Conservation (phyloP, 768 basidiomycete species). For the Omphalotus guepiniiformis region DNA sequence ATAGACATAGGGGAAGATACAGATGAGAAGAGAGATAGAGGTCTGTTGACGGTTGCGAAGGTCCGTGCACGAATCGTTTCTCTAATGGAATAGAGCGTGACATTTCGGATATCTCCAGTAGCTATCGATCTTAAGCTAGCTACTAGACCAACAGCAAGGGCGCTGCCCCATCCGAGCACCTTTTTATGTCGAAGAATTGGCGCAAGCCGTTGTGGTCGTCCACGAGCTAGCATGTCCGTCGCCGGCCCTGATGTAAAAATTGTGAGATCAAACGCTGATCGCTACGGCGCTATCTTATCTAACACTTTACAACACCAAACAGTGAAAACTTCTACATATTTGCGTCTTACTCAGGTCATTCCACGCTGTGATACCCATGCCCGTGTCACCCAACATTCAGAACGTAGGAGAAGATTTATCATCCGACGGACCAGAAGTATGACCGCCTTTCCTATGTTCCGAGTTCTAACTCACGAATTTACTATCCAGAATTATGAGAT, state of each 20-base stretch:
- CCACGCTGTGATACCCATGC: too few relatives aligned
- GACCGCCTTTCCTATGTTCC: not conserved
- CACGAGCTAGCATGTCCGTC: conserved; percentile 4
- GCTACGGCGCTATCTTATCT: too few relatives aligned
- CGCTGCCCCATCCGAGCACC: conserved; percentile 24
- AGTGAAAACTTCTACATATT: too few relatives aligned
- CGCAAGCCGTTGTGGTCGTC: not conserved
- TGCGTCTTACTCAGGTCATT: too few relatives aligned
- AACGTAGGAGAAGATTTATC: too few relatives aligned
- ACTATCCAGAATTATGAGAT: conserved; percentile 36
- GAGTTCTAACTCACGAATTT: not conserved
- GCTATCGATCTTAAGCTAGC: conserved; percentile 33
- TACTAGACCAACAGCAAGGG: conserved; percentile 37
- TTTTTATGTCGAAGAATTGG: conserved; percentile 1
- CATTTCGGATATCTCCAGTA: conserved; percentile 13
- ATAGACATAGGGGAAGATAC: conserved; percentile 40
- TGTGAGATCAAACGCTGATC: too few relatives aligned
- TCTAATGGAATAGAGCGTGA: not conserved
- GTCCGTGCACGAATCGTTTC: not conserved
- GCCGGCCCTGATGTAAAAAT: too few relatives aligned
- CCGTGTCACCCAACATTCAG: too few relatives aligned
- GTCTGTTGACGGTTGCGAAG: conserved; percentile 4
- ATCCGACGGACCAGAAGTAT: not conserved
- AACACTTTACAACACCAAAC: too few relatives aligned
- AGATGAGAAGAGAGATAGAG: conserved; percentile 3